Base-by-base conservation (phyloP, 306 rosid genomes). In the Mucuna pruriens region DNA sequence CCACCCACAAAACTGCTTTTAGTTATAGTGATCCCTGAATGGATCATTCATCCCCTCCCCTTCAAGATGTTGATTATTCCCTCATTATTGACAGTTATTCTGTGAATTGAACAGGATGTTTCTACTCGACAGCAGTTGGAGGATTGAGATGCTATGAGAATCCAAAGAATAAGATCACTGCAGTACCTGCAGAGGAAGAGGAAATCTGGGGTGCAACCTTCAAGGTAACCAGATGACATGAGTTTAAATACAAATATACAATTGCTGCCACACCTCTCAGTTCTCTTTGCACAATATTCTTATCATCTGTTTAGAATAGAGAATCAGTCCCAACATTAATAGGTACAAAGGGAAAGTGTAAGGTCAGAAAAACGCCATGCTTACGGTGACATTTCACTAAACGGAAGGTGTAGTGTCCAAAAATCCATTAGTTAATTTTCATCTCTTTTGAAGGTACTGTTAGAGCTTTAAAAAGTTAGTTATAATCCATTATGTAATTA, bases 171-270 rank as follows among this genome's bases (percentile, higher is more conserved):
- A 94, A 83, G 81, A 89, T 96, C 71, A 96, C 98, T 46, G 99
- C 99, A 22, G 88, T 96, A 15, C 98, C 98, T 6, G 98, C 97
- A 7, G 52, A 85, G 11, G 99, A 93, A 17, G 99, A 96, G 89
- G 99, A 96, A 83, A 85, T 96, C 33, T 93, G 97, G 98, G 99
- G 99, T 73, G 98, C 99, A 54, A 89, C 92, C 57, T 95, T 91
- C 88, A 95, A 95, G 97, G 99, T 95, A 90, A 87, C 48, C 34
- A 71, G 8, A 70, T 65, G 12, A 80, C 70, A 25, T 7, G 49
- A 68, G 38, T 80, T 70, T 65, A 34, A 31, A n/a, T 22, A 46
- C 19, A 33, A 13, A 34, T 22, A n/a, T 22, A 46, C 19, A 33
- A 13, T 45, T 15, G 29, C 65, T 63, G 60, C n/a, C 64, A 44